Base-by-base conservation (phyloP, 73 alveolate genomes). In the Paramecium biaurelia region DNA sequence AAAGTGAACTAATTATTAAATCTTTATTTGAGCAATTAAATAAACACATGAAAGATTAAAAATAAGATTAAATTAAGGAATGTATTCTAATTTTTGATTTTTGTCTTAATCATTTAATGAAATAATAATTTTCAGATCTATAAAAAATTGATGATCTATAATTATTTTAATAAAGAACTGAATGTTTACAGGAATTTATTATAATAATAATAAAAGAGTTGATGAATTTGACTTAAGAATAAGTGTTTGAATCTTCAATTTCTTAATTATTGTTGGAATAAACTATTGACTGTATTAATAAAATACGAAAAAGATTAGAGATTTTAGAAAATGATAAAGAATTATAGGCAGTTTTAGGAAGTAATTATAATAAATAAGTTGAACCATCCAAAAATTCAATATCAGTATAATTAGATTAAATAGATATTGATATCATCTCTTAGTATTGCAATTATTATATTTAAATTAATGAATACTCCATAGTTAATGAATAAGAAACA, bases 111-210 rank as follows among this genome's bases (percentile, higher is more conserved):
- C 21, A 38, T 24, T 79, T 79, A 47, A 79, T 79, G 90, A 41
- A 21, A 43, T 79, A 14, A 24, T 45, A 79, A 43, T 79, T 79
- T 45, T 43, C 45, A 21, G 56, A 23, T 45, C 14, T 41, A 10
- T n/a, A 53, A 0, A 43, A 79, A 42, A 23, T 79, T 11, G 90
- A 79, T 0, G 90, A 79, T 79, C 15, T 30, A 14, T 30, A 11
- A 20, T 24, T 37, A 45, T 47, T 43, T 79, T 24, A 79, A 79
- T 8, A 28, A 43, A 41, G 90, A 43, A 79, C 90, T 12, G 74
- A 43, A 79, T 79, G 90, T 21, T 47, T 79, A 41, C 30, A 79
- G 23, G 70, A 79, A 24, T 79, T 79, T 38, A 47, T 79, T 43
- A 24, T 20, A 4, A 24, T 43, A 45, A 11, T 79, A 30, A 38